Evolutionary conservation across 2,329 filamentous ascomycete species (phyloP).

Genomic region (Juglanconis oblonga): DNA sequence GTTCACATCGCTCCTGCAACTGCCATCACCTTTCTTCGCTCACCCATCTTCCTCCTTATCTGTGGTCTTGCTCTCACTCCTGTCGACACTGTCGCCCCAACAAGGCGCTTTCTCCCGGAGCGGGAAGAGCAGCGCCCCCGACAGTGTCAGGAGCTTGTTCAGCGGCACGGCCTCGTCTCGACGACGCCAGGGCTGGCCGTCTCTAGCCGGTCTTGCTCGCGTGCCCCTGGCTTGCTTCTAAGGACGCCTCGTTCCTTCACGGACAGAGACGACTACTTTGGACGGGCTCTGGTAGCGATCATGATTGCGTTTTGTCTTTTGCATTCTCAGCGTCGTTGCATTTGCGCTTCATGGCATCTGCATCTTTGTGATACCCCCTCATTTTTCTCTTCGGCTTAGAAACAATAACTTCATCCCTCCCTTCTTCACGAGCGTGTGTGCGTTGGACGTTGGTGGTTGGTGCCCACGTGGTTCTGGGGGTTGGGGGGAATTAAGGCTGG

Average conservation of each 20-base stretch:
- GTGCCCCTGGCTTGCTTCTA: constrained; percentile 6
- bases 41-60: background rate
- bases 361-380: constrained; percentile 14
- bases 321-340: constrained; percentile 1
- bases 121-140: background rate
- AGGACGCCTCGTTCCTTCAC: background rate
- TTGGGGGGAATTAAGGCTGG: constrained; percentile 5
- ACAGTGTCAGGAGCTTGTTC: background rate
- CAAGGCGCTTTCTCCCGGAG: background rate
- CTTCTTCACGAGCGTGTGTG: background rate
- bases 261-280: background rate
- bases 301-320: background rate
- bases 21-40: constrained; percentile 3
- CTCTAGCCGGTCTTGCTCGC: background rate
- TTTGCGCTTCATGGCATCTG: background rate
- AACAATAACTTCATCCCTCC: constrained; percentile 19
- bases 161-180: background rate
- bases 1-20: constrained; percentile 13
- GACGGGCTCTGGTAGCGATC: background rate
- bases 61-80: background rate
- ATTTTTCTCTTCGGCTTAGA: constrained; percentile 4
- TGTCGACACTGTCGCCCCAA: constrained; percentile 8
- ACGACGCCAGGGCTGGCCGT: background rate
- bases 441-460: background rate
- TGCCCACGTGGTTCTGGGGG: background rate